Evolutionary conservation across 2,329 filamentous ascomycete species (phyloP).

Genomic region (Magnaporthiopsis rhizophila): DNA sequence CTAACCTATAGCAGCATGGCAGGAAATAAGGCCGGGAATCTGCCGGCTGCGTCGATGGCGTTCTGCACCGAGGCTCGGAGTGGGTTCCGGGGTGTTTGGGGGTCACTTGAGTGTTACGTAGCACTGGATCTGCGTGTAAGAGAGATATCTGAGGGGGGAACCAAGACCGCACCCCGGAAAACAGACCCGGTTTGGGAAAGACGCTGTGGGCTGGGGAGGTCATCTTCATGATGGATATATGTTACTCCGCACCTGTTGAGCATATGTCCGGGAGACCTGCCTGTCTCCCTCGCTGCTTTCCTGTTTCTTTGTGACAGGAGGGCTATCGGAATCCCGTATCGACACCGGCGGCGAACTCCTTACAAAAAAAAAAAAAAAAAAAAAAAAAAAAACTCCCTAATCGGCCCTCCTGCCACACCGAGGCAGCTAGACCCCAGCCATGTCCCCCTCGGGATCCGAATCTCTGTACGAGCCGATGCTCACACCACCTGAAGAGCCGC

Average conservation of each 20-base stretch:
- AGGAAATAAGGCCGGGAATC: not conserved
- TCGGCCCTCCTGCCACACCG: too few relatives aligned
- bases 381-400: too few relatives aligned
- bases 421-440: not conserved
- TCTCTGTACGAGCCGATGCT: constrained; percentile 1
- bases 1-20: not conserved
- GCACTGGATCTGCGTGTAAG: not conserved
- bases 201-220: not conserved
- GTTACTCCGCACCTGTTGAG: not conserved
- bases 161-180: not conserved
- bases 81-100: not conserved
- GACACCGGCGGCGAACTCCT: too few relatives aligned
- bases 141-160: not conserved
- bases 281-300: too few relatives aligned
- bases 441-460: not conserved
- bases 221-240: not conserved
- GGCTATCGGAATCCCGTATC: too few relatives aligned
- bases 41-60: not conserved
- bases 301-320: too few relatives aligned
- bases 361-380: too few relatives aligned
- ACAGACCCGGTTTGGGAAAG: not conserved
- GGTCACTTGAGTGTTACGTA: not conserved
- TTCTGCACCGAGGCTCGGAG: not conserved
- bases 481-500: constrained; percentile 6
- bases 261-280: not conserved